A percentile compares a stretch with the other conserved stretches of the same genome.
These are phyloP conservation scores for Clavispora vitiphila DNA, from an alignment of 805 yeast genomes.

Conservation along the genomic window DNA sequence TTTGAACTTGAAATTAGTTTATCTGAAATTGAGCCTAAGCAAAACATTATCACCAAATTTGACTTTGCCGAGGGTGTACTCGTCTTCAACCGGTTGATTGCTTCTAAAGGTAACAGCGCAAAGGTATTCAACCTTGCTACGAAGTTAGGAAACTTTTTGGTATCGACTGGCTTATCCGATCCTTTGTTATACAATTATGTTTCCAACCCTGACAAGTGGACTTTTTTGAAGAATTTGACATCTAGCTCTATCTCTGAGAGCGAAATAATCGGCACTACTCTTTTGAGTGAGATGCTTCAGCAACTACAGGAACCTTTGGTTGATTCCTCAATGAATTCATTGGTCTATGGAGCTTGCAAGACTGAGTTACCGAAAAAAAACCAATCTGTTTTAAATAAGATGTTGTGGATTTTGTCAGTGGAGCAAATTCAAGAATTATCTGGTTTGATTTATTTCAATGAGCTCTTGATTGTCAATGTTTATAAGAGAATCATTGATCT, in stretches of 20 bases:
- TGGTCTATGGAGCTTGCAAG: constrained; percentile 8
- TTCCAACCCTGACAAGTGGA: constrained; percentile 15
- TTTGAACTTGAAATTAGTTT: constrained; percentile 3
- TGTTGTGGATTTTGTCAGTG: constrained; percentile 23
- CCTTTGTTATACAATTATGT: constrained; percentile 11
- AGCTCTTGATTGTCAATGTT: constrained; percentile 3
- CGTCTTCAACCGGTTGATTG: constrained; percentile 30
- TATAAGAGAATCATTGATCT: constrained; percentile 4
- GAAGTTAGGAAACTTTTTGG: constrained; percentile 38
- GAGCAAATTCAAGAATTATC: constrained; percentile 15
- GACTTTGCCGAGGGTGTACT: constrained; percentile 45
- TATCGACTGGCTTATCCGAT: constrained; percentile 10
- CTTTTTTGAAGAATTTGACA: constrained; percentile 10
- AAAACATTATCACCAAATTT: constrained; percentile 27
- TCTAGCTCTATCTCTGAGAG: constrained; percentile 14
- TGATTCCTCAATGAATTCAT: constrained; percentile 8
- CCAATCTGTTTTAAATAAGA: constrained; percentile 16
- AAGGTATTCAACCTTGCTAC: constrained; percentile 35
- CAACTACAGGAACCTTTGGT: constrained; percentile 18
- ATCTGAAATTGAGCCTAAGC: constrained; percentile 1
- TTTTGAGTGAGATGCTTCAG: constrained; percentile 32
- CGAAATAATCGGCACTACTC: constrained; percentile 22
- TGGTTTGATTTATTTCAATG: constrained; percentile 3
- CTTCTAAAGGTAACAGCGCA: constrained; percentile 17
- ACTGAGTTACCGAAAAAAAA: constrained; percentile 3